phyloP scores from a whole-genome alignment of 2,329 filamentous ascomycete genomes.

The Calonectria hawksworthii region DNA sequence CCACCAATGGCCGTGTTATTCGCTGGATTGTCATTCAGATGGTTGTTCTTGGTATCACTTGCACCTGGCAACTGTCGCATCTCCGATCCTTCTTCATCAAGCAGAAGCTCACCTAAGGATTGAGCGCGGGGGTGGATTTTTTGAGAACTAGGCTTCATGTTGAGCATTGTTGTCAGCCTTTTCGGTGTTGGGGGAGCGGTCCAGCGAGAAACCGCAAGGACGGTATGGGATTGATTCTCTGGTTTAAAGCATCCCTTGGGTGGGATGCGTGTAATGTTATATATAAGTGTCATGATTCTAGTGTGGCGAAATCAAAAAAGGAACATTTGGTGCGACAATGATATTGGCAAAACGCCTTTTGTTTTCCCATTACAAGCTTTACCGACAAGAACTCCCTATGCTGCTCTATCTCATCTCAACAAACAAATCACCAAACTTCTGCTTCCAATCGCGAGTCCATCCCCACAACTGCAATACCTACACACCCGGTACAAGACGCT shows the following conservation, averaged over 20 bases:
- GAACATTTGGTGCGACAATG: constrained; percentile 27
- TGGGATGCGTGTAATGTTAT: constrained; percentile 40
- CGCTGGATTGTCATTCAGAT: constrained; percentile 96
- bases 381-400: constrained; percentile 50
- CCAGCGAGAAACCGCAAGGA: constrained; percentile 28
- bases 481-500: constrained; percentile 35
- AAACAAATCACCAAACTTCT: constrained; percentile 45
- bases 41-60: constrained; percentile 85
- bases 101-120: constrained; percentile 91
- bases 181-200: constrained; percentile 29
- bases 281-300: constrained; percentile 40
- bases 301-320: constrained; percentile 26
- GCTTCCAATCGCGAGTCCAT: constrained; percentile 30
- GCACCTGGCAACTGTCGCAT: constrained; percentile 97
- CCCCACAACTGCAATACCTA: constrained; percentile 41
- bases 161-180: constrained; percentile 18
- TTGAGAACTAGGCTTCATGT: constrained; percentile 15
- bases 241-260: constrained; percentile 4
- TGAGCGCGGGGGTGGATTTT: constrained; percentile 16
- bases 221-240: constrained; percentile 33
- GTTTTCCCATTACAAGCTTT: constrained; percentile 52
- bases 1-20: constrained; percentile 91
- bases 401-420: constrained; percentile 48
- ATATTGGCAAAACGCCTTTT: constrained; percentile 45
- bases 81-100: constrained; percentile 99